Conservation (phyloP, 2,329 filamentous ascomycete genomes). For the Chaetomium sp. region DNA sequence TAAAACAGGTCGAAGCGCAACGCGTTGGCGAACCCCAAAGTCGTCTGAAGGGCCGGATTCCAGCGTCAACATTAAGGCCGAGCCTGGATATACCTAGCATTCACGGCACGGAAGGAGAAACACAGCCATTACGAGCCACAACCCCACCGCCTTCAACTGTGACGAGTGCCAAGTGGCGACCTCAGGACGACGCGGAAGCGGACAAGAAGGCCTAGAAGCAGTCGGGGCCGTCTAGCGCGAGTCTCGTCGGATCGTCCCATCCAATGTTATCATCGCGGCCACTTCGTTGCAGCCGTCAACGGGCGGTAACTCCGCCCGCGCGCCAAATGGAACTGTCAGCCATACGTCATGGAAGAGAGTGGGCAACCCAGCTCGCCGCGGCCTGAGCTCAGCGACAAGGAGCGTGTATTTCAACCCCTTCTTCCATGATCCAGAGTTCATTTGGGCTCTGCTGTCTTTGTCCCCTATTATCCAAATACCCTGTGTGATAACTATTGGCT, state of each 20-base stretch:
- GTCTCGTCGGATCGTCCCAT: neutral
- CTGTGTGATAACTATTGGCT: neutral
- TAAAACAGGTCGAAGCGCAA: too few relatives aligned
- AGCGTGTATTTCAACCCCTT: neutral
- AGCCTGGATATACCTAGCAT: too few relatives aligned
- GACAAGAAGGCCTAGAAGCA: too few relatives aligned
- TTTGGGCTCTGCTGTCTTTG: neutral
- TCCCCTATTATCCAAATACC: neutral
- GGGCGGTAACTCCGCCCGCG: neutral
- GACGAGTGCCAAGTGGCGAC: too few relatives aligned
- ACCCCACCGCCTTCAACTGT: too few relatives aligned
- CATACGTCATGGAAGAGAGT: slow-evolving; percentile 6
- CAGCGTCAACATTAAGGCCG: too few relatives aligned
- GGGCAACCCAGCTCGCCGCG: neutral
- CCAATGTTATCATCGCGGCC: neutral
- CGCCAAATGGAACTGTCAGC: slow-evolving; percentile 3
- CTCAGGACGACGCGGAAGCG: too few relatives aligned
- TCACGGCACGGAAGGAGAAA: too few relatives aligned
- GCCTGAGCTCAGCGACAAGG: neutral
- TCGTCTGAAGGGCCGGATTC: too few relatives aligned
- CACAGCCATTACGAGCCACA: too few relatives aligned
- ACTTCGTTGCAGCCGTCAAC: slow-evolving; percentile 1
- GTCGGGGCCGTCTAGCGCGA: too few relatives aligned
- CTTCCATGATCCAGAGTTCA: neutral
- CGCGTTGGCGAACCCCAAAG: too few relatives aligned